Base-by-base conservation (phyloP, 139 green algal genomes). In the Closterium sp. region DNA sequence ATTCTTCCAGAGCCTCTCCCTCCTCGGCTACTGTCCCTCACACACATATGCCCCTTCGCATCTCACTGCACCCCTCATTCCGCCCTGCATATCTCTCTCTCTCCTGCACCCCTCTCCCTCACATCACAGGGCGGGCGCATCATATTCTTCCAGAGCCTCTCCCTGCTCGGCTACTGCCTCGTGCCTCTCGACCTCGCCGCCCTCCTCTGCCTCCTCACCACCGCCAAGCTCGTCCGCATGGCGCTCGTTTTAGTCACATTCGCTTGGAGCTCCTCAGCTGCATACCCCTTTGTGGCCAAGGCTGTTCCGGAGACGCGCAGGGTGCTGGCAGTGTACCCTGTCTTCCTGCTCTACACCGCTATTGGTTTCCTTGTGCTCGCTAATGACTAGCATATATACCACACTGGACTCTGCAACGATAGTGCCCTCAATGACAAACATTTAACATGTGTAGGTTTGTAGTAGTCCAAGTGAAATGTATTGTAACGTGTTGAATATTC, bases 91-190 rank as follows among this genome's bases (percentile, higher is more conserved):
- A 22, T 70, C 50, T 70, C 13, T 79, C 62, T 79, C 62, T 27
- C 62, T 50, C 38, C 38, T 50, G 38, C 38, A 50, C 38, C 7
- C 38, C 38, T 50, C 38, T 50, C 38, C 38, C 38, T 7, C 38
- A 11, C 38, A 50, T 9, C 38, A 50, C 85, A 93, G 91, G 91
- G 98, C n/a, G 98, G 98, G 24, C 97, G 97, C 85, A 98, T 99
- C 42, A 97, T 98, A 50, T 99, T 99, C 95, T 98, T 99, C 91
- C 98, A 99, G 95, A 96, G 96, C 0, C 94, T 99, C 84, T 79
- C 96, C 92, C 93, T 99, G 88, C 96, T 99, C 34, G 98, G 98
- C 21, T 99, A 99, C 96, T 99, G 98, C 96, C 92, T 99, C 6
- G 98, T 99, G 92, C 98, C 98, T 27, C 92, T 99, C 29, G 96